Evolutionary conservation across 108 stramenopile genomes (phyloP), one percentile per base, ranked within the genome.

Genomic region (Skeletonema tropicum): DNA sequence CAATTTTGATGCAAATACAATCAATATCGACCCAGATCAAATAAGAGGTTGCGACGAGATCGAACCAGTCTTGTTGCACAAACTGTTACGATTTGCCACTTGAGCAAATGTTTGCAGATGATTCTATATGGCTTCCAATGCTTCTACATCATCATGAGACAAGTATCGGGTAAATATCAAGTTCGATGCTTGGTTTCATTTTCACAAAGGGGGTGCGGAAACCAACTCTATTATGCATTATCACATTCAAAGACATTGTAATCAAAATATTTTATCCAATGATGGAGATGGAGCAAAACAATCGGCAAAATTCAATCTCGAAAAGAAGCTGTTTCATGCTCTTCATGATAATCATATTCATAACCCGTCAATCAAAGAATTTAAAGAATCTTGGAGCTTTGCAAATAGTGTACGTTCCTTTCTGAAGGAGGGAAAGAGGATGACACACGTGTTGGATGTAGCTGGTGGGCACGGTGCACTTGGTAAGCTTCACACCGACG

Each of bases 41-140:
- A 88, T 89, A 23, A 78, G 73, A 68, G 87, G 76, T 23, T 89
- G 90, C 49, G 90, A 89, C 23, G 92, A 93, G 78, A 91, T 93
- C 13, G 88, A 88, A 60, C 92, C 92, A 26, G 17, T 41, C 64
- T 93, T 90, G 92, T 79, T 88, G 49, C 76, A 88, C 39, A 69
- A n/a, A 88, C 68, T 71, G 81, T 57, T 61, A 77, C 36, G 62
- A 82, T 12, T 81, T 90, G 35, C 92, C 92, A 13, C 74, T 93
- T 12, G 66, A 91, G 68, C 72, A 91, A 42, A 93, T 93, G 92
- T 93, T 93, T 87, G 89, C 89, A 8, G 92, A 93, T 81, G 89
- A 93, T 84, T 88, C 86, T 7, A 30, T 89, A 1, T 93, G 92
- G 92, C 61, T 93, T 13, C 71, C 83, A 1, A 62, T 70, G 36